Percentiles rank a stretch among this genome's conserved stretches.
These are phyloP conservation scores for Suhomyces xylopsoci DNA, from an alignment of 805 yeast genomes.

Conservation along the genomic window DNA sequence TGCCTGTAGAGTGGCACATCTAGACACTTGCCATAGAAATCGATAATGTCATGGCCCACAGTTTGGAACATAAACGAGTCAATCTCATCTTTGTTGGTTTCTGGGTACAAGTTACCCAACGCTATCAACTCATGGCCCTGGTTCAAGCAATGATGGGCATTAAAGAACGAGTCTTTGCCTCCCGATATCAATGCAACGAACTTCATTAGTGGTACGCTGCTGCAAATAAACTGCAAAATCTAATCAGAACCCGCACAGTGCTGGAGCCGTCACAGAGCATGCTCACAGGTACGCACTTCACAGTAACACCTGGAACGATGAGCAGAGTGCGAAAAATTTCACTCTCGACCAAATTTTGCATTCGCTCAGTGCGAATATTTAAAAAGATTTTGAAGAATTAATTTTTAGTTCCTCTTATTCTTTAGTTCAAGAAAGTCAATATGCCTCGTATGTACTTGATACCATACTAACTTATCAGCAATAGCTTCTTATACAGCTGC, in stretches of 20 bases:
- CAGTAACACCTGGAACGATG: not conserved
- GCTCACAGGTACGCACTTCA: not conserved
- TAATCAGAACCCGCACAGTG: not conserved
- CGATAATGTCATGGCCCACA: constrained; percentile 82
- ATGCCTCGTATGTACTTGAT: constrained; percentile 60
- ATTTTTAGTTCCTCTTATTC: constrained; percentile 1
- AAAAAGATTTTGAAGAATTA: not conserved
- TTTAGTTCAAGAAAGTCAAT: constrained; percentile 29
- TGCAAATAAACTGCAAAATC: not conserved
- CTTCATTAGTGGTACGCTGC: constrained; percentile 53
- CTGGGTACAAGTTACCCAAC: constrained; percentile 79
- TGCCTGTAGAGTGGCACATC: constrained; percentile 78
- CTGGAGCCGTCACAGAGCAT: not conserved
- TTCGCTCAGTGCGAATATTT: not conserved
- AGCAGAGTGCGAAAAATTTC: not conserved
- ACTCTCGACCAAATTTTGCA: not conserved
- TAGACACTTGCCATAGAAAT: constrained; percentile 62
- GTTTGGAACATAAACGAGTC: constrained; percentile 98
- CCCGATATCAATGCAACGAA: constrained; percentile 91
- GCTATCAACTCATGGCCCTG: constrained; percentile 86
- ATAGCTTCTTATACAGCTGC: not conserved
- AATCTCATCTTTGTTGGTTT: constrained; percentile 52
- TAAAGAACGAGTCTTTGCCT: constrained; percentile 93
- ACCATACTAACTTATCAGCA: constrained; percentile 4
- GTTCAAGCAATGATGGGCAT: constrained; percentile 78